Base-by-base conservation (phyloP, 2,329 filamentous ascomycete species). In the Diaporthe ampelina region DNA sequence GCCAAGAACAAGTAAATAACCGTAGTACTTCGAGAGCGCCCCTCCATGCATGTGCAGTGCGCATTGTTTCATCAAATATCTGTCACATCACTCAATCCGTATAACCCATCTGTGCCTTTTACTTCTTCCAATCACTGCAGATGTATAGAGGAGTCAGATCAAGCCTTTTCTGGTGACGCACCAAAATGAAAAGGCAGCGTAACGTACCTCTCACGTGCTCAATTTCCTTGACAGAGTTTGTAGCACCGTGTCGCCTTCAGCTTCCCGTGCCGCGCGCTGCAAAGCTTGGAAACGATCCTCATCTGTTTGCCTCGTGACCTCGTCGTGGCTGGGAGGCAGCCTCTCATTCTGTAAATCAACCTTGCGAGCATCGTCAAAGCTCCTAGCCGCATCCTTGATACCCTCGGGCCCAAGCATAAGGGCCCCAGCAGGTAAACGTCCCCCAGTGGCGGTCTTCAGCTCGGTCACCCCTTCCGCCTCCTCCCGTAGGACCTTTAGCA, bases 391-490 rank as follows among this genome's bases (percentile, higher is more conserved):
- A 81, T 98, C 95, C 88, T 98, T 99, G 87, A 81, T 98, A 74
- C 97, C 97, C 85, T 99, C 97, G 0, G 97, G 96, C 74, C 97
- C 97, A 70, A 98, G 90, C 97, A 99, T 98, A 76, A 99, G 92
- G 7, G 97, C 99, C 74, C 97, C 97, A 8, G 95, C 95, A 1
- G 97, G 97, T 76, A 99, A 89, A 80, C 95, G 92, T 75, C 97
- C 97, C 78, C 97, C 97, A 76, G 95, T 93, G 57, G 95, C 96
- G 58, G 96, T 98, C 91, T 99, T 99, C 83, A 99, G 91, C 85
- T 99, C 97, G 52, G 96, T 98, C 73, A 99, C 95, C 79, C 94
- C 91, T 87, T 99, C 97, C 1, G 95, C 97, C 85, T 99, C 97
- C 85, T 99, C 97, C 80, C 97, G 95, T 79, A 99, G 86, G 68